Conservation (phyloP, 2,329 filamentous ascomycete species). For the Lecanicillium sp. region DNA sequence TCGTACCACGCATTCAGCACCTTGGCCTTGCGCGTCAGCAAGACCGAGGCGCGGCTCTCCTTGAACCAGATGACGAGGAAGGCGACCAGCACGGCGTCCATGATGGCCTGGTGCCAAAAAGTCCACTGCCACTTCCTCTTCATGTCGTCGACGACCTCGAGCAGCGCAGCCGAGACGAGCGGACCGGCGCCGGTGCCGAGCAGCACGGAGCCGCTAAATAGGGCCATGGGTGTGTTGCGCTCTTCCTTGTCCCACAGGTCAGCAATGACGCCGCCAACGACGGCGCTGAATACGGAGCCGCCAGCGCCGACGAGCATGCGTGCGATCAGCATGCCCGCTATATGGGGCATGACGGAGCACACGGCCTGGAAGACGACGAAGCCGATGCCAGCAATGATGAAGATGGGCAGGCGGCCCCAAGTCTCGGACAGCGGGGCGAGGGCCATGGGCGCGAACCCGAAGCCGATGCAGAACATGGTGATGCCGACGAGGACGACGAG, state of each 20-base stretch:
- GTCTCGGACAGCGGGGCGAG: constrained; percentile 84
- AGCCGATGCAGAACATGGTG: constrained; percentile 74
- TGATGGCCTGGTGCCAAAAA: constrained; percentile 78
- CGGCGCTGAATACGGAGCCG: constrained; percentile 72
- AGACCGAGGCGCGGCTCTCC: constrained; percentile 74
- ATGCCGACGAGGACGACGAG: constrained; percentile 68
- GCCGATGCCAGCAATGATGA: constrained; percentile 63
- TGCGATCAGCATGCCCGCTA: constrained; percentile 66
- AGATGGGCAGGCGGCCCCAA: constrained; percentile 78
- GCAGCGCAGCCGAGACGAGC: constrained; percentile 61
- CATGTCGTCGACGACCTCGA: constrained; percentile 44
- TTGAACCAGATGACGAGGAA: constrained; percentile 64
- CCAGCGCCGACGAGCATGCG: constrained; percentile 74
- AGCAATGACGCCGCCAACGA: constrained; percentile 86
- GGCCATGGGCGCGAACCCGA: constrained; percentile 78
- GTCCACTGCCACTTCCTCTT: constrained; percentile 70
- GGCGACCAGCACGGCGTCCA: constrained; percentile 50
- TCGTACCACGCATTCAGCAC: constrained; percentile 75
- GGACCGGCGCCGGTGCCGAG: constrained; percentile 76
- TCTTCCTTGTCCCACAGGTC: constrained; percentile 75
- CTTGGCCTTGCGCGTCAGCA: constrained; percentile 68
- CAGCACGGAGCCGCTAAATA: constrained; percentile 75
- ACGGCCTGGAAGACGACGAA: constrained; percentile 65
- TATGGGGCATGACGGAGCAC: constrained; percentile 62
- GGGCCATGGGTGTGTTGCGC: constrained; percentile 81